phyloP scores from a whole-genome alignment of 2,329 filamentous ascomycete genomes.

The Penicillium sp. region DNA sequence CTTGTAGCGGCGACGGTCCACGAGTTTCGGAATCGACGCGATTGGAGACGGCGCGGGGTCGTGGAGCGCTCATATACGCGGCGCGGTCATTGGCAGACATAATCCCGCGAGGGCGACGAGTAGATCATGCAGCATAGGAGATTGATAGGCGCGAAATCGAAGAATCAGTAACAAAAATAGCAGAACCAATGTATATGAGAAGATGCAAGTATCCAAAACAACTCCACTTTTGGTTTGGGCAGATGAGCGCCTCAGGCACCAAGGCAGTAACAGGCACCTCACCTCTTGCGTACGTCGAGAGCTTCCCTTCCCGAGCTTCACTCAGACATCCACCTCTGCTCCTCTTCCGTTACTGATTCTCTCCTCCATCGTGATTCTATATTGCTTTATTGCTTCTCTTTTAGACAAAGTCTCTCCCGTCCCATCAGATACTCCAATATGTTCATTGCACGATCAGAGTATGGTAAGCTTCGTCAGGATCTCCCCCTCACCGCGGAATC shows the following conservation, averaged over 20 bases:
- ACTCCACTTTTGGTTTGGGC: constrained; percentile 16
- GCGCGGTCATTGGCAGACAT: constrained; percentile 43
- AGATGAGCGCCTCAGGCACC: constrained; percentile 19
- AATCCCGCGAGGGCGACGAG: constrained; percentile 25
- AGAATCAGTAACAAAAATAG: background rate
- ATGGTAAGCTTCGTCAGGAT: constrained; percentile 64
- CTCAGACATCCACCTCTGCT: constrained; percentile 21
- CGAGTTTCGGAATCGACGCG: constrained; percentile 37
- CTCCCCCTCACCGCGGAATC: constrained; percentile 16
- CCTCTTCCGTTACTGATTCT: constrained; percentile 6
- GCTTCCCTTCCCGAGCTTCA: constrained; percentile 31
- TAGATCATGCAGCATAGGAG: constrained; percentile 24
- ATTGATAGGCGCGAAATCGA: background rate
- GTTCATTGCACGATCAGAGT: constrained; percentile 99
- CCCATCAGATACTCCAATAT: constrained; percentile 59
- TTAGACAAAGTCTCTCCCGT: constrained; percentile 1
- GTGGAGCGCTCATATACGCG: constrained; percentile 37
- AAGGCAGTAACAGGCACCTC: constrained; percentile 28
- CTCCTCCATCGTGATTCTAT: constrained; percentile 4
- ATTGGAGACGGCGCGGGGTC: constrained; percentile 42
- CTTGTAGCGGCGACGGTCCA: constrained; percentile 31
- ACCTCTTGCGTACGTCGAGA: constrained; percentile 37
- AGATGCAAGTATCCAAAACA: constrained; percentile 15
- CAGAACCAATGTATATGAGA: background rate
- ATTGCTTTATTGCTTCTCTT: background rate